Base-by-base conservation (phyloP, 257 asterid species). In the Rehmannia glutinosa region DNA sequence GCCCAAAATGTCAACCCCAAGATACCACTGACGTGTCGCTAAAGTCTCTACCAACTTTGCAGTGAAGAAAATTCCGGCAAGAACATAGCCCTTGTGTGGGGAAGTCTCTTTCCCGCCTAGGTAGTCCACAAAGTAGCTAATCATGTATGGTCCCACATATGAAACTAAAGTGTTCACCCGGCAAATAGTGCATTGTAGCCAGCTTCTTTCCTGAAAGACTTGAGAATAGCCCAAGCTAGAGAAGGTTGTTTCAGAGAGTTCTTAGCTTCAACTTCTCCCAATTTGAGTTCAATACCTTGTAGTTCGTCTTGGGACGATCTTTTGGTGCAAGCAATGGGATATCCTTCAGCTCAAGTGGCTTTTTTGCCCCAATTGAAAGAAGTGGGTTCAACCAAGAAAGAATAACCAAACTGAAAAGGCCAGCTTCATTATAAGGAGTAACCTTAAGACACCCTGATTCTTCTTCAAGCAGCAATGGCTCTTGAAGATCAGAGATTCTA, bases 311-410 rank as follows among this genome's bases (percentile, higher is more conserved):
- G 41, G 96, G 79, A 36, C 96, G 96, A 67, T 89, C 96, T 76
- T 73, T 77, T 17, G 83, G 87, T 0, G 92, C 86, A 16, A 89
- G 95, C 66, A 79, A 84, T 0, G 96, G 95, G 52, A 89, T 84
- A 47, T 90, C 96, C 59, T 80, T 90, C n/a, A 90, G 86, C 51
- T 90, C 97, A 17, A 90, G 91, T 2, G 97, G 97, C 68, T 89
- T 87, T 77, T 84, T 90, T 36, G 93, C 90, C 50, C 97, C 97
- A 0, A 65, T 58, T 15, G 97, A 90, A 57, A 90, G 94, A 75
- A 90, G 94, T 28, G 94, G 93, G 69, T 85, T 85, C 78, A 90
- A 57, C 97, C 97, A 90, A 33, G 96, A 90, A 71, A 90, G 87
- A 62, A 90, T 83, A 65, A 74, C 75, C 78, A 90, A 81, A 77